These are phyloP conservation scores for Dipteronia dyeriana DNA, from an alignment of 345 rosid genomes.

Conservation along the genomic window DNA sequence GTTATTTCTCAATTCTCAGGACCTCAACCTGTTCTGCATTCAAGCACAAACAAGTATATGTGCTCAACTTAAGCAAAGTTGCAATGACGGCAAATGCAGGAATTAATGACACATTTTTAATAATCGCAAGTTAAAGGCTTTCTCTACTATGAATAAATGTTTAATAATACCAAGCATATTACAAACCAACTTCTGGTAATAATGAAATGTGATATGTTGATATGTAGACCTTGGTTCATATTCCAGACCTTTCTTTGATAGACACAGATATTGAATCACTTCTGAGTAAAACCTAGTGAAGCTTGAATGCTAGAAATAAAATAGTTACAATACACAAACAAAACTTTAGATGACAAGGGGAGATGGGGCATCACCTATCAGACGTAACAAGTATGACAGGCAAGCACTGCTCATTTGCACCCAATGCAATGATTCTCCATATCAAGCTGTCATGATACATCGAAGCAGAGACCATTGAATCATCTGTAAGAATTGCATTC, in stretches of 20 bases:
- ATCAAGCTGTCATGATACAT: conserved; percentile 90
- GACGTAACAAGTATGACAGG: conserved; percentile 85
- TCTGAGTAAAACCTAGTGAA: not conserved
- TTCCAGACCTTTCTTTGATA: not conserved
- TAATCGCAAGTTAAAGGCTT: too few relatives aligned
- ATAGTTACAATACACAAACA: conserved; percentile 9
- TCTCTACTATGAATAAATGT: too few relatives aligned
- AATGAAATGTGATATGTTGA: not conserved
- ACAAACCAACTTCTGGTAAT: not conserved
- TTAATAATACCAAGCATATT: not conserved
- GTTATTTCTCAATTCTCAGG: not conserved
- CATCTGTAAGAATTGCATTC: conserved; percentile 66
- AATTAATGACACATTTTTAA: not conserved
- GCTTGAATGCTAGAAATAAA: not conserved
- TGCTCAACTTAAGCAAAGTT: not conserved
- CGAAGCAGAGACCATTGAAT: conserved; percentile 55
- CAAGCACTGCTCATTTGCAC: conserved; percentile 77
- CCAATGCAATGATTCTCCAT: conserved; percentile 86
- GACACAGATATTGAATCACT: not conserved
- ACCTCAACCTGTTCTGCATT: not conserved
- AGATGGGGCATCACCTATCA: conserved; percentile 63
- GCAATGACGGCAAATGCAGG: not conserved
- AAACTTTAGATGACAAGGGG: conserved; percentile 1
- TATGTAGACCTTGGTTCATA: not conserved
- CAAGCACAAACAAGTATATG: not conserved